Evolutionary conservation across 2,329 filamentous ascomycete species (phyloP), one percentile per base, ranked within the genome.

Genomic region (Paracamarosporium sp.): DNA sequence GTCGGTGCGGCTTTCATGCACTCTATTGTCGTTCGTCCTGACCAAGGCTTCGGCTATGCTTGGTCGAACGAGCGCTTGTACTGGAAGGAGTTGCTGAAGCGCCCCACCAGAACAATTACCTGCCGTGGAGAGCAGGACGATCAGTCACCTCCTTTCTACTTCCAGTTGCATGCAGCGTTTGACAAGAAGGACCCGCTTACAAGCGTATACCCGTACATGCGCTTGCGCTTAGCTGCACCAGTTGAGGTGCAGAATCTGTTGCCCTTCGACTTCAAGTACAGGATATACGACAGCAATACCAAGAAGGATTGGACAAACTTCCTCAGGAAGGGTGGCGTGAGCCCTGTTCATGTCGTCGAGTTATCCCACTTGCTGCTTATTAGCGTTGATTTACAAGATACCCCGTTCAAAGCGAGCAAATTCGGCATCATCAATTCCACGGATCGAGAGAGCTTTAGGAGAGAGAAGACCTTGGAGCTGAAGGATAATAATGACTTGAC

Each of bases 221-320:
- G 88, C 57, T 84, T 99, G 63, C 91, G 93, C 65, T 85, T 99
- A 2, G 96, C 92, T 24, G 94, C 95, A 0, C 95, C 96, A 0
- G 87, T 99, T 13, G 94, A 97, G 48, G 85, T 99, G 4, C 94
- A 99, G 76, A 99, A 99, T 65, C 81, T 99, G 41, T 80, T 99
- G 35, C 95, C 95, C 0, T 98, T 95, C 72, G 95, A 99, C 77
- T 99, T 99, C 86, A 98, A 99, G 78, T 99, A 99, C 76, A 88
- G 94, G 54, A 98, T 99, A 54, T 99, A 98, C 72, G 95, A 99
- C 81, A 97, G 96, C 80, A 96, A 97, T 75, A 97, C 93, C 0
- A 96, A 94, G 82, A 97, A 96, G 74, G 95, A 99, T 74, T 99
- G 95, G 95, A 96, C 92, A 4, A 99, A 99, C 75, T 99, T 99